These are phyloP conservation scores for Plectosphaerella cucumerina DNA, from an alignment of 2,329 filamentous ascomycete species.

Conservation along the genomic window DNA sequence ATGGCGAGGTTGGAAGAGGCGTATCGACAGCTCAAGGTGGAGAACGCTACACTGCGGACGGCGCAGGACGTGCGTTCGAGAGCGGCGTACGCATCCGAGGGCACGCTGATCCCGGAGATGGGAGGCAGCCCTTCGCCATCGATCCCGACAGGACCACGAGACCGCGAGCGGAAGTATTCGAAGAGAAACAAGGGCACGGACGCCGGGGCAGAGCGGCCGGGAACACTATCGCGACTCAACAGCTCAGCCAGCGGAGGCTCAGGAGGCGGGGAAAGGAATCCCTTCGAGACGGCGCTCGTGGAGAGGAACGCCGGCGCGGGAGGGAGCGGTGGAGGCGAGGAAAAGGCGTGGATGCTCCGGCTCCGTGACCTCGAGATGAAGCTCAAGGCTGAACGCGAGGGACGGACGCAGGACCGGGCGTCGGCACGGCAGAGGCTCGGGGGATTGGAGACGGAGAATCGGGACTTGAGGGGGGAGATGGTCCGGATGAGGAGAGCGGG, in stretches of 20 bases:
- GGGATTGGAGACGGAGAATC: slow-evolving; percentile 70
- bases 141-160: slow-evolving; percentile 50
- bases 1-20: slow-evolving; percentile 55
- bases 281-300: slow-evolving; percentile 18
- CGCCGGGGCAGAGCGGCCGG: slow-evolving; percentile 9
- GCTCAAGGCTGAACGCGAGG: slow-evolving; percentile 86
- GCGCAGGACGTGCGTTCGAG: slow-evolving; percentile 55
- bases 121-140: slow-evolving; percentile 48
- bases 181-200: slow-evolving; percentile 4
- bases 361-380: slow-evolving; percentile 84
- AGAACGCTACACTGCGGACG: slow-evolving; percentile 65
- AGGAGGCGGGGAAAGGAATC: slow-evolving; percentile 7
- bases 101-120: slow-evolving; percentile 27
- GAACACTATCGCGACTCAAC: slow-evolving; percentile 25
- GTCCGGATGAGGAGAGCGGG: slow-evolving; percentile 27
- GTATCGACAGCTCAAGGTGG: slow-evolving; percentile 60
- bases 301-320: slow-evolving; percentile 21
- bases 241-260: slow-evolving; percentile 14
- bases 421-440: slow-evolving; percentile 78
- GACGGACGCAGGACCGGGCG: slow-evolving; percentile 74
- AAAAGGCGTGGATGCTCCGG: slow-evolving; percentile 80
- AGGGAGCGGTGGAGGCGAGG: slow-evolving; percentile 25
- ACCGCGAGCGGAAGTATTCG: slow-evolving; percentile 20
- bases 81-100: slow-evolving; percentile 37
- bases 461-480: slow-evolving; percentile 62